These are phyloP conservation scores for Myxozyma geophila DNA, from an alignment of 805 yeast genomes.

Conservation along the genomic window DNA sequence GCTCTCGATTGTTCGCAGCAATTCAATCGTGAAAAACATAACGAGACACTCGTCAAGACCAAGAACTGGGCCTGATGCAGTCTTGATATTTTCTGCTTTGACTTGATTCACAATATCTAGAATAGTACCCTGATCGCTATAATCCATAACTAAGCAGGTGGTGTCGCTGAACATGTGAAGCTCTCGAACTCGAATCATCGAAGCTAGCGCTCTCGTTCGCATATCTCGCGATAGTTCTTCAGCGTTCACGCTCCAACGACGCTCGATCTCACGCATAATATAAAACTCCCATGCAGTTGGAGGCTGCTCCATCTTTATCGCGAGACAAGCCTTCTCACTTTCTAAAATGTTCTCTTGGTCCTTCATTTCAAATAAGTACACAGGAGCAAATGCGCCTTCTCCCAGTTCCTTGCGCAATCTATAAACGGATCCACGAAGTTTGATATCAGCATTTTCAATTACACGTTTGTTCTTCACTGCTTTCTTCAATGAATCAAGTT, in stretches of 20 bases:
- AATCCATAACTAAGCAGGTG: slow-evolving; percentile 67
- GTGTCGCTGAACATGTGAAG: slow-evolving; percentile 67
- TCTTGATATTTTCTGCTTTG: slow-evolving; percentile 40
- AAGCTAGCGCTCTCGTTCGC: slow-evolving; percentile 41
- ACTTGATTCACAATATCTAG: slow-evolving; percentile 66
- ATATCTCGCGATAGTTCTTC: slow-evolving; percentile 9
- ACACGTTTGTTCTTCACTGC: slow-evolving; percentile 15
- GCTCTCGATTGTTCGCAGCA: slow-evolving; percentile 60
- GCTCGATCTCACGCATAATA: slow-evolving; percentile 62
- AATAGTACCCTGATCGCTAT: slow-evolving; percentile 71
- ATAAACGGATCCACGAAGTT: slow-evolving; percentile 49
- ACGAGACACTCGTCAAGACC: slow-evolving; percentile 63
- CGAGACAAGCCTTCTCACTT: slow-evolving; percentile 54
- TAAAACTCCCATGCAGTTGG: slow-evolving; percentile 81
- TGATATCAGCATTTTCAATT: slow-evolving; percentile 16
- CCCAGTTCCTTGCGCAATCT: slow-evolving; percentile 63
- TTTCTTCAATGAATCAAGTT: slow-evolving; percentile 9
- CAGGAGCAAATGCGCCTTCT: slow-evolving; percentile 79
- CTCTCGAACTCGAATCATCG: slow-evolving; percentile 57
- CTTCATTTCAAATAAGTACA: slow-evolving; percentile 56
- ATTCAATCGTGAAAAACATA: slow-evolving; percentile 66
- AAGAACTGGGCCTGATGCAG: slow-evolving; percentile 23
- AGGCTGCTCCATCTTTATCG: slow-evolving; percentile 75
- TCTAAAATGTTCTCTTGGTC: slow-evolving; percentile 1
- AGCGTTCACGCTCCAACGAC: slow-evolving; percentile 44